Percentiles rank a stretch among this genome's conserved stretches.
These are phyloP conservation scores for Bipolaris victoriae DNA, from an alignment of 2,329 filamentous ascomycete genomes.

Conservation along the genomic window DNA sequence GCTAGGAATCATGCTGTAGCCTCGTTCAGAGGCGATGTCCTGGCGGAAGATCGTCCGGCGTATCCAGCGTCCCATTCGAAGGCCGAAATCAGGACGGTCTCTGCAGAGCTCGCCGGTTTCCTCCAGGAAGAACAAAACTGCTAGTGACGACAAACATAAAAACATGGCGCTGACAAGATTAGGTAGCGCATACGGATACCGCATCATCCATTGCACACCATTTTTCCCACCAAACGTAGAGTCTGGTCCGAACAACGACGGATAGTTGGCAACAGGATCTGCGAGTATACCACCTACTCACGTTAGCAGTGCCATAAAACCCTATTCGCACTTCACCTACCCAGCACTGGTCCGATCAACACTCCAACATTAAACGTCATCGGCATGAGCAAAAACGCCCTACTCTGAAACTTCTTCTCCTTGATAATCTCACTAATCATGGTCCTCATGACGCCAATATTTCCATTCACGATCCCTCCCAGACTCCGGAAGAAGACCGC, in stretches of 20 bases:
- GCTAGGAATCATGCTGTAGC: constrained; percentile 41
- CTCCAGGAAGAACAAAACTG: constrained; percentile 69
- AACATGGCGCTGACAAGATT: constrained; percentile 70
- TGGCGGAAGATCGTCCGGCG: constrained; percentile 42
- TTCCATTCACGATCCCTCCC: constrained; percentile 73
- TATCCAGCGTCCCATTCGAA: constrained; percentile 50
- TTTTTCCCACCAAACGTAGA: constrained; percentile 62
- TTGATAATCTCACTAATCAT: constrained; percentile 75
- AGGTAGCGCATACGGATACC: constrained; percentile 72
- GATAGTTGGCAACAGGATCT: constrained; percentile 68
- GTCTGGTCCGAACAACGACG: constrained; percentile 66
- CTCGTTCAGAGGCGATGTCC: constrained; percentile 22
- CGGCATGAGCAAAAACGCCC: constrained; percentile 65
- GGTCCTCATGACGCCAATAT: constrained; percentile 75
- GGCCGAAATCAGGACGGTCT: constrained; percentile 50
- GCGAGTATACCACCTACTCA: constrained; percentile 69
- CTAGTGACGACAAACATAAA: constrained; percentile 60
- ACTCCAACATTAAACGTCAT: constrained; percentile 71
- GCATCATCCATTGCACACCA: constrained; percentile 68
- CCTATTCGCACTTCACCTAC: constrained; percentile 18
- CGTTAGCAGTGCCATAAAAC: constrained; percentile 20
- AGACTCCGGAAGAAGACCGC: constrained; percentile 70
- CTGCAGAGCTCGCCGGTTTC: constrained; percentile 58
- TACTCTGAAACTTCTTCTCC: constrained; percentile 67
- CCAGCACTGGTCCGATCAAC: constrained; percentile 53